Conservation (phyloP, 306 rosid species). For the Argentina anserina region DNA sequence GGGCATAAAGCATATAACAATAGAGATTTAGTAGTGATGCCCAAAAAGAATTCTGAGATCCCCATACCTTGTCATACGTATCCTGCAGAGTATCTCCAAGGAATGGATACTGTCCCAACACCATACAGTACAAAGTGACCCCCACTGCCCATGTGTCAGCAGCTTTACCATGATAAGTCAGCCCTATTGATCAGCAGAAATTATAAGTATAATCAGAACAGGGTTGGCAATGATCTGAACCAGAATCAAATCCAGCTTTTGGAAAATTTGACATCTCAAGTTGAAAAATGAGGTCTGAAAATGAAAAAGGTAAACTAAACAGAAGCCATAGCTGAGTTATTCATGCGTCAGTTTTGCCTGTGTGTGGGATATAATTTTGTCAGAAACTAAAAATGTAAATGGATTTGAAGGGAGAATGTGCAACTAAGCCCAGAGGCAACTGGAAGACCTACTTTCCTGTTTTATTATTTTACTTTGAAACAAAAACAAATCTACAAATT, state of each 20-base stretch:
- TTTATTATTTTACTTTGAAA: background rate
- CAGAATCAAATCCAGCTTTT: background rate
- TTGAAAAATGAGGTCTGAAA: background rate
- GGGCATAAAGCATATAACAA: background rate
- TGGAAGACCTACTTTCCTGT: background rate
- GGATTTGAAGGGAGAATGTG: background rate
- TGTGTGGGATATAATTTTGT: background rate
- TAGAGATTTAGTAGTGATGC: background rate
- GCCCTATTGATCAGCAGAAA: slow-evolving; percentile 40
- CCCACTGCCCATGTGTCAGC: slow-evolving; percentile 99
- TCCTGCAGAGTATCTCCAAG: slow-evolving; percentile 98
- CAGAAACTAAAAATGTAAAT: too few relatives aligned
- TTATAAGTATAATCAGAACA: background rate
- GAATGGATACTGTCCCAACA: slow-evolving; percentile 83
- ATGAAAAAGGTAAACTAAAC: background rate
- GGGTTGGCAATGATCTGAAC: background rate
- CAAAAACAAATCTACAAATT: background rate
- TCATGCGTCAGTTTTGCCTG: background rate
- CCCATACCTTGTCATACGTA: slow-evolving; percentile 80
- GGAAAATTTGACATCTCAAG: background rate
- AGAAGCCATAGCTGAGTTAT: background rate
- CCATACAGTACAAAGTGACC: slow-evolving; percentile 90
- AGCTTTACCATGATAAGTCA: slow-evolving; percentile 74
- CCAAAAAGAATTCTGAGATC: background rate
- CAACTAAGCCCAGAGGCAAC: background rate